Percentiles rank a stretch among this genome's conserved stretches.
Conservation (phyloP, 2,329 filamentous ascomycete genomes). For the Neopestalotiopsis sp. region DNA sequence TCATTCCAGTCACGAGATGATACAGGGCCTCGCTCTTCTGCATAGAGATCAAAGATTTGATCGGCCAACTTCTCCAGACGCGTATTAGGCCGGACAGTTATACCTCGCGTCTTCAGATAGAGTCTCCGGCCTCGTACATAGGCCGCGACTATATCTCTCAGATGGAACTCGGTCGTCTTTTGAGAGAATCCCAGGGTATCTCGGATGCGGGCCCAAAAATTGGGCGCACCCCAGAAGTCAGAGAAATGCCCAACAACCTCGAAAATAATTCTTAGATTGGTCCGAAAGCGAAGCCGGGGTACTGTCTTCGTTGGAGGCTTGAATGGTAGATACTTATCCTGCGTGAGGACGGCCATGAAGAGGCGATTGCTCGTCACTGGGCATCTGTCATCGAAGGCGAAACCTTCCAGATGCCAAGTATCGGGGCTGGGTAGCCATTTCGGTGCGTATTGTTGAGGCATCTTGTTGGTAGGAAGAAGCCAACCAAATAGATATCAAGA, state of each 20-base stretch:
- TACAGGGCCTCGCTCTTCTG: neutral
- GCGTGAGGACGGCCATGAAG: neutral
- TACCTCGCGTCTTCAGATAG: neutral
- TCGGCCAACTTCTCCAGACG: neutral
- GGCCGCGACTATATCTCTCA: conserved; percentile 12
- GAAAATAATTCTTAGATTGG: conserved; percentile 20
- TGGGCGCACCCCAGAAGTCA: conserved; percentile 8
- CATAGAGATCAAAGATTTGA: neutral
- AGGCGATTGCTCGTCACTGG: neutral
- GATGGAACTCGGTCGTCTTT: neutral
- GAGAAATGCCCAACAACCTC: conserved; percentile 20
- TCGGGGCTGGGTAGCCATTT: neutral
- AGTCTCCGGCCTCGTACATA: conserved; percentile 10
- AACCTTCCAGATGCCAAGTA: neutral
- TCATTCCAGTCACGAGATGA: neutral
- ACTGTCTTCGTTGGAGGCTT: neutral
- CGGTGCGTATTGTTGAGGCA: neutral
- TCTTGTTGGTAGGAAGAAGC: neutral
- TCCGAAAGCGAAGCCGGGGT: conserved; percentile 17
- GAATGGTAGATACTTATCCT: conserved; percentile 17
- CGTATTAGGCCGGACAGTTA: neutral
- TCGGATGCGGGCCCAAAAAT: conserved; percentile 19
- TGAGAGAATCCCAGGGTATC: neutral
- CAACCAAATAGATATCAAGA: too few relatives aligned
- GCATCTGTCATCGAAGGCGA: neutral